Percentiles rank a stretch among this genome's conserved stretches.
These are phyloP conservation scores for Nigrograna mackinnonii DNA, from an alignment of 2,329 filamentous ascomycete genomes.

Conservation along the genomic window DNA sequence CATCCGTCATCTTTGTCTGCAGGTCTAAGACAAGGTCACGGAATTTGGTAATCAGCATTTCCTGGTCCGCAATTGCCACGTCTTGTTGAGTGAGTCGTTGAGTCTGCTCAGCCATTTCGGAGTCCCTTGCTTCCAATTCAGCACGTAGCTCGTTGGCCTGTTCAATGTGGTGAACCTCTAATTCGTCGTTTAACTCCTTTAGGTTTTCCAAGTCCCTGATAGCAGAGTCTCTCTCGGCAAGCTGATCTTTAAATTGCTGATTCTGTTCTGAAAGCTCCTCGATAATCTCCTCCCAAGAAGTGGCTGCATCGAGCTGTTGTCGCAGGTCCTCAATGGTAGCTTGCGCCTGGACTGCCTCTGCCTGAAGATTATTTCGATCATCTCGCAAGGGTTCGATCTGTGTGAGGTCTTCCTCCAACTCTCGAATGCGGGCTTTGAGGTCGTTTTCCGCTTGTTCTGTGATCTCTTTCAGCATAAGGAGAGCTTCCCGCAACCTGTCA, in stretches of 20 bases:
- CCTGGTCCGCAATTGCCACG: conserved; percentile 79
- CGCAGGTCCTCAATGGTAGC: conserved; percentile 81
- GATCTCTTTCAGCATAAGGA: conserved; percentile 82
- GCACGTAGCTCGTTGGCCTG: conserved; percentile 93
- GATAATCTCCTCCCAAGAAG: conserved; percentile 91
- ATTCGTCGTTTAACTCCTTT: conserved; percentile 91
- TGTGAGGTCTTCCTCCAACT: conserved; percentile 39
- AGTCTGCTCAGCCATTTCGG: conserved; percentile 78
- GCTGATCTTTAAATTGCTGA: conserved; percentile 77
- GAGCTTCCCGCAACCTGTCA: conserved; percentile 81
- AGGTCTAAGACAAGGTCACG: conserved; percentile 84
- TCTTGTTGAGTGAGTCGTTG: conserved; percentile 77
- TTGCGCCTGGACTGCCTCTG: conserved; percentile 74
- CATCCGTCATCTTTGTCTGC: conserved; percentile 86
- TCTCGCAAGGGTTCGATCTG: conserved; percentile 48
- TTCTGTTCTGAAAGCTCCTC: conserved; percentile 90
- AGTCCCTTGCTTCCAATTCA: conserved; percentile 87
- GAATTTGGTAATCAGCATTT: conserved; percentile 88
- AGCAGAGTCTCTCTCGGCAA: conserved; percentile 78
- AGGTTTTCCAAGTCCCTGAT: conserved; percentile 88
- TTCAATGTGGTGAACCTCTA: conserved; percentile 90
- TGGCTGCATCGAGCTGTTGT: conserved; percentile 86
- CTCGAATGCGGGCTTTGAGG: conserved; percentile 57
- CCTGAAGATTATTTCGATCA: conserved; percentile 70
- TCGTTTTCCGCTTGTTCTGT: conserved; percentile 84